phyloP scores from a whole-genome alignment of 2,329 filamentous ascomycete species.

The Pezicula carpinea region DNA sequence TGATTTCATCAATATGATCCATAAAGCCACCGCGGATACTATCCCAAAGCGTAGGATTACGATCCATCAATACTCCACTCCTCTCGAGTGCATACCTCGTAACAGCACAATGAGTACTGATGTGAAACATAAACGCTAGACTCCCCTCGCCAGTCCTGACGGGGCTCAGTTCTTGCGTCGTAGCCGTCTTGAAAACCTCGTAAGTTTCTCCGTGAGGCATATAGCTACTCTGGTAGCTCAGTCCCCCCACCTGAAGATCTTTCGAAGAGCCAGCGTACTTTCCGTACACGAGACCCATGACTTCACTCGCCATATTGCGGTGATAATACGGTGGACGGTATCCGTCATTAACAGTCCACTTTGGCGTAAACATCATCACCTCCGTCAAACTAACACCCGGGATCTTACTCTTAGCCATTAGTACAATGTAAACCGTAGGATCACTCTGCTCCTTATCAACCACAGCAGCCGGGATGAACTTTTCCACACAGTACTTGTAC shows the following conservation, averaged over 20 bases:
- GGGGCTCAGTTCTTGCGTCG: conserved; percentile 38
- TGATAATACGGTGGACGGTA: conserved; percentile 55
- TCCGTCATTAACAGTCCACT: conserved; percentile 57
- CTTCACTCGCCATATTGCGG: conserved; percentile 43
- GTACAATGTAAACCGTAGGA: conserved; percentile 59
- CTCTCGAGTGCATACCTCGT: conserved; percentile 43
- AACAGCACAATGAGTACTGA: conserved; percentile 47
- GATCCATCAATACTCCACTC: neutral
- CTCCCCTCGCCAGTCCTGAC: conserved; percentile 39
- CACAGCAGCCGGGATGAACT: conserved; percentile 52
- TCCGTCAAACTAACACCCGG: conserved; percentile 53
- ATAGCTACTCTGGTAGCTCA: conserved; percentile 34
- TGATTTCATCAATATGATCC: neutral
- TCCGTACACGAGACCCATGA: conserved; percentile 37
- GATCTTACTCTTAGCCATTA: conserved; percentile 51
- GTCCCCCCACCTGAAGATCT: conserved; percentile 42
- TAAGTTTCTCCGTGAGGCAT: conserved; percentile 47
- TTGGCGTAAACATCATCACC: conserved; percentile 61
- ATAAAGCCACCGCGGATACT: neutral
- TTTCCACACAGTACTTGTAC: conserved; percentile 71
- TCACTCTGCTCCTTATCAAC: conserved; percentile 60
- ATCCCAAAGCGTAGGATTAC: neutral
- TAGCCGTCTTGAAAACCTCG: conserved; percentile 41
- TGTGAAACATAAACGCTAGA: conserved; percentile 46
- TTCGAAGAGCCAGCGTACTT: conserved; percentile 36